Conservation (phyloP, 1,284 basidiomycete genomes). For the Vanrija sp. region DNA sequence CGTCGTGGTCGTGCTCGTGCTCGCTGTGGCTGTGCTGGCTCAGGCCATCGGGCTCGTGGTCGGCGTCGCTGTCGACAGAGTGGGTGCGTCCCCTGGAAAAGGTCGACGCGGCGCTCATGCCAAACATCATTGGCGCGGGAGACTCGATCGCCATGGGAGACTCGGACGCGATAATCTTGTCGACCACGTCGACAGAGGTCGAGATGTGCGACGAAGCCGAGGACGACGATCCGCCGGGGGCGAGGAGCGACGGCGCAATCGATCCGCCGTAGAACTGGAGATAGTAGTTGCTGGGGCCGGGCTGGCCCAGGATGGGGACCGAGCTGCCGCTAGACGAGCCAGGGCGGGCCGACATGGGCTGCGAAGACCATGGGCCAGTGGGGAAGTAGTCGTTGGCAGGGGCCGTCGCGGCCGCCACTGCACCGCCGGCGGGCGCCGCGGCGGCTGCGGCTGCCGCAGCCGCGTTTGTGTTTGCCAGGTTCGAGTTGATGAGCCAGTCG, state of each 20-base stretch:
- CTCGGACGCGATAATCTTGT: slow-evolving; percentile 25
- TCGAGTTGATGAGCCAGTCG: slow-evolving; percentile 26
- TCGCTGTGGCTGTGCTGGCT: slow-evolving; percentile 18
- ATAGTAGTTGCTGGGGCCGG: slow-evolving; percentile 13
- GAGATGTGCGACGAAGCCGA: slow-evolving; percentile 9
- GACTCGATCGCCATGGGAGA: slow-evolving; percentile 4
- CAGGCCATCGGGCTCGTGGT: slow-evolving; percentile 3
- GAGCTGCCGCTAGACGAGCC: not conserved
- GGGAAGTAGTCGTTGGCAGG: slow-evolving; percentile 17
- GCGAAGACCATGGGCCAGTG: slow-evolving; percentile 1
- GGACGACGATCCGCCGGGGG: not conserved
- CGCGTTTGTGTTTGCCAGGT: slow-evolving; percentile 12
- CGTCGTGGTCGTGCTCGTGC: slow-evolving; percentile 39
- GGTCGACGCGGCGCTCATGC: too few species aligned
- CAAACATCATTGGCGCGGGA: not conserved
- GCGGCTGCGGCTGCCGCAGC: slow-evolving; percentile 1
- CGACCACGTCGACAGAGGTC: slow-evolving; percentile 31
- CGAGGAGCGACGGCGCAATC: slow-evolving; percentile 36
- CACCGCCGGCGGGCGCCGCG: slow-evolving; percentile 1
- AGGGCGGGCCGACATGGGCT: slow-evolving; percentile 5
- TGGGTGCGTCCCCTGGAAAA: not conserved
- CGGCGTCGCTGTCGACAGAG: slow-evolving; percentile 18
- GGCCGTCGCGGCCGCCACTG: not conserved
- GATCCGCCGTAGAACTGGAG: slow-evolving; percentile 13
- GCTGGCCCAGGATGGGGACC: slow-evolving; percentile 5